Conservation (phyloP, 2,329 filamentous ascomycete genomes). For the Fusarium redolens region DNA sequence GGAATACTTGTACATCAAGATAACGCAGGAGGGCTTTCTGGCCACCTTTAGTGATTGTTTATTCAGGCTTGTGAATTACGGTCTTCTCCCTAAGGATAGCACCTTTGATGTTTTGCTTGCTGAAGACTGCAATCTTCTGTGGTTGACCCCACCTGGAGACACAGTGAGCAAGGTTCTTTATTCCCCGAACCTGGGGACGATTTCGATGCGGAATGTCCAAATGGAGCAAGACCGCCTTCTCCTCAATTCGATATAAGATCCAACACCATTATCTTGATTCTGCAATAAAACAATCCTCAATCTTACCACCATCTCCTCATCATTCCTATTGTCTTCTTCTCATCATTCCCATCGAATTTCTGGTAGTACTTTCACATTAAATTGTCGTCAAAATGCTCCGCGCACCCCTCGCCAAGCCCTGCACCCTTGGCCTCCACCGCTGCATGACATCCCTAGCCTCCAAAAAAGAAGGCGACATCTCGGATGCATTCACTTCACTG, state of each 20-base stretch:
- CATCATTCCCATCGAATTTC: neutral
- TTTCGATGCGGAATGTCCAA: constrained; percentile 45
- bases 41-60: no score
- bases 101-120: neutral
- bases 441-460: constrained; percentile 28
- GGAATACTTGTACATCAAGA: no score
- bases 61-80: neutral
- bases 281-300: neutral
- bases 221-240: constrained; percentile 45
- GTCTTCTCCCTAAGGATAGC: neutral
- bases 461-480: constrained; percentile 71
- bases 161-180: constrained; percentile 3
- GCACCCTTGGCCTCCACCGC: constrained; percentile 21
- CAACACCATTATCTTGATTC: neutral
- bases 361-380: no score
- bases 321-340: neutral
- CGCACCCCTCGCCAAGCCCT: constrained; percentile 27
- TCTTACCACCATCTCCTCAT: neutral
- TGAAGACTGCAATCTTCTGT: neutral
- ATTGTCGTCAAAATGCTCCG: constrained; percentile 35
- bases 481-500: constrained; percentile 70
- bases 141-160: no score
- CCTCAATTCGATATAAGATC: constrained; percentile 35
- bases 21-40: no score
- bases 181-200: constrained; percentile 15